Evolutionary conservation across 352 stramenopile genomes (phyloP).

Genomic region (Pythium myriotylum): DNA sequence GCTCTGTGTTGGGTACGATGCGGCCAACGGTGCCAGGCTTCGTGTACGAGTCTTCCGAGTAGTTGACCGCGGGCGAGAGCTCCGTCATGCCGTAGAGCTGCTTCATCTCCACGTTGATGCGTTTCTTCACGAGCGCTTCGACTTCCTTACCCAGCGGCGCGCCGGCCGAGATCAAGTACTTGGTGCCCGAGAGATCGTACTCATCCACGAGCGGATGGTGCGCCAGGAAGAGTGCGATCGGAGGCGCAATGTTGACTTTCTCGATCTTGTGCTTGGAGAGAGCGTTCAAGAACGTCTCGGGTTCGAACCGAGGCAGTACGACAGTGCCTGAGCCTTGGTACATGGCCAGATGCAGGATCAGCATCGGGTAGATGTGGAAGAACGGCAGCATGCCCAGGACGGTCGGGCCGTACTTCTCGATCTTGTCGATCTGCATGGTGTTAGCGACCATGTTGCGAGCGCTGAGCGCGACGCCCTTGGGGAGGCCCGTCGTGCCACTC

Average conservation of each 20-base stretch:
- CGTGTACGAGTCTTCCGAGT: conserved; percentile 6
- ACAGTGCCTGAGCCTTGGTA: conserved; percentile 84
- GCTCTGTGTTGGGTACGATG: conserved; percentile 41
- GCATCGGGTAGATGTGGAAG: conserved; percentile 95
- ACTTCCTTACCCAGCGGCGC: conserved; percentile 74
- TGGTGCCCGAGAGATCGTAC: conserved; percentile 87
- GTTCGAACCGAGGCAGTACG: conserved; percentile 90
- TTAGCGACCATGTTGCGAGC: conserved; percentile 91
- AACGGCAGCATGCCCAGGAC: conserved; percentile 88
- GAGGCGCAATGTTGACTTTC: conserved; percentile 81
- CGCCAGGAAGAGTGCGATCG: conserved; percentile 80
- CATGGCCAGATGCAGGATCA: conserved; percentile 80
- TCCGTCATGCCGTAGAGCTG: conserved; percentile 54
- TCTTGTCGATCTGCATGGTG: conserved; percentile 75
- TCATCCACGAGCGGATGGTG: conserved; percentile 91
- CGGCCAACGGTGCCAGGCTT: conserved; percentile 29
- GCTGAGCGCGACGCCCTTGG: conserved; percentile 79
- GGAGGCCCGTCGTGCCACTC: conserved; percentile 91
- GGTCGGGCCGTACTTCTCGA: conserved; percentile 58
- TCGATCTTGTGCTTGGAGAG: conserved; percentile 66
- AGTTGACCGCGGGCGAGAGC: conserved; percentile 29
- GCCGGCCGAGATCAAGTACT: conserved; percentile 70
- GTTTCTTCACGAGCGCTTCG: conserved; percentile 52
- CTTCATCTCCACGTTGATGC: conserved; percentile 48
- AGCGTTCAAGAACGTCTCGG: conserved; percentile 81